These are phyloP conservation scores for Murraya koenigii DNA, from an alignment of 345 rosid species.

Conservation along the genomic window DNA sequence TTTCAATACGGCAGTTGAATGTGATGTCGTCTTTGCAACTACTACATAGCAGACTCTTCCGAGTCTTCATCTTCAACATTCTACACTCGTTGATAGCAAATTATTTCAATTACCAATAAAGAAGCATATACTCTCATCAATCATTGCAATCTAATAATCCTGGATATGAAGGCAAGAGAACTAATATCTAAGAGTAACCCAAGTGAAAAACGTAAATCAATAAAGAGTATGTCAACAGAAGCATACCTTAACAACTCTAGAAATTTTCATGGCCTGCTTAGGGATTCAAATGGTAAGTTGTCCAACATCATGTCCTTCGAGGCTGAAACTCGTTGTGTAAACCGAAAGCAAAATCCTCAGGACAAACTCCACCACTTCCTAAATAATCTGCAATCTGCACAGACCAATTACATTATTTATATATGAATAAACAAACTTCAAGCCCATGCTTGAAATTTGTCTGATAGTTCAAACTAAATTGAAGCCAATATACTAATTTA, in stretches of 20 bases:
- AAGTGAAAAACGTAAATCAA: neutral
- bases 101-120: no score
- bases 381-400: no score
- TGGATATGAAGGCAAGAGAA: neutral
- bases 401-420: no score
- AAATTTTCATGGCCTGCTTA: neutral
- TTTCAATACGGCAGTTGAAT: no score
- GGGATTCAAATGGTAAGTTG: slow-evolving; percentile 29
- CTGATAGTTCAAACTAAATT: neutral
- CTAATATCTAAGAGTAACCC: neutral
- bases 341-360: slow-evolving; percentile 51
- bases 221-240: neutral
- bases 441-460: neutral
- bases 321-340: slow-evolving; percentile 52
- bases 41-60: no score
- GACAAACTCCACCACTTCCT: neutral
- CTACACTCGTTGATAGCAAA: no score
- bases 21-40: no score
- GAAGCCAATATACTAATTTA: neutral
- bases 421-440: no score
- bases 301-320: slow-evolving; percentile 67
- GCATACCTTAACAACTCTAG: neutral
- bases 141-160: neutral
- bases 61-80: no score
- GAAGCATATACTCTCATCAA: no score